These are phyloP conservation scores for Dactylorhiza incarnata DNA, from an alignment of 106 monocot species.

Conservation along the genomic window DNA sequence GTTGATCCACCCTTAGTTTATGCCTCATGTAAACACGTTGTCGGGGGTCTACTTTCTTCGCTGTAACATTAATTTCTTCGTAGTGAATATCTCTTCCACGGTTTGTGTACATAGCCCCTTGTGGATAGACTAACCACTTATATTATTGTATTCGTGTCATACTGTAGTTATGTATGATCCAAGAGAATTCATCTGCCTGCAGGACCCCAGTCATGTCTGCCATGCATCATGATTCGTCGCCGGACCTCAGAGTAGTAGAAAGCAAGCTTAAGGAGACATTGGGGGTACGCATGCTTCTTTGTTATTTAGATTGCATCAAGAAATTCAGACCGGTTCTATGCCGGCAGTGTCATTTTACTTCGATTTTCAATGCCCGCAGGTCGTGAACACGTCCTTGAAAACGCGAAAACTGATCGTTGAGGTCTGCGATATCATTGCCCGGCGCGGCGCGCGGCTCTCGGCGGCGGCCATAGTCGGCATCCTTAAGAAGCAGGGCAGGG, in stretches of 20 bases:
- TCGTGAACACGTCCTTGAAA: slow-evolving; percentile 31
- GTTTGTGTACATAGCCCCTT: too few relatives aligned
- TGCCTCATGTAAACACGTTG: too few relatives aligned
- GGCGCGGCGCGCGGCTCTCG: slow-evolving; percentile 46
- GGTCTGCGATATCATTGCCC: slow-evolving; percentile 38
- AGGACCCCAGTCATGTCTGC: slow-evolving; percentile 97
- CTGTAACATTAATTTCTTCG: too few relatives aligned
- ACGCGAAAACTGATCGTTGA: slow-evolving; percentile 32
- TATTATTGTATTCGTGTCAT: too few relatives aligned
- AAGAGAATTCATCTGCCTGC: slow-evolving; percentile 4
- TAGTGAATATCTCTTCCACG: too few relatives aligned
- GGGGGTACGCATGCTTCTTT: slow-evolving; percentile 38
- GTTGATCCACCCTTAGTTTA: too few relatives aligned
- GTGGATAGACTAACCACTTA: too few relatives aligned
- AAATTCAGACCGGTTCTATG: neutral
- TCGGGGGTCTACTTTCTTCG: too few relatives aligned
- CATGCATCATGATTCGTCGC: slow-evolving; percentile 88
- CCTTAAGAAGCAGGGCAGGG: slow-evolving; percentile 47
- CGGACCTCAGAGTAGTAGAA: slow-evolving; percentile 72
- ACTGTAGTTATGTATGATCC: too few relatives aligned
- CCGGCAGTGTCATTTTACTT: too few relatives aligned
- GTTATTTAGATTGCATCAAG: neutral
- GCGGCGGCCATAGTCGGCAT: slow-evolving; percentile 54
- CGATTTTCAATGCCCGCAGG: slow-evolving; percentile 23
- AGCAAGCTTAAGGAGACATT: slow-evolving; percentile 66